Base-by-base conservation (phyloP, 345 rosid genomes). In the Citrus australasica region DNA sequence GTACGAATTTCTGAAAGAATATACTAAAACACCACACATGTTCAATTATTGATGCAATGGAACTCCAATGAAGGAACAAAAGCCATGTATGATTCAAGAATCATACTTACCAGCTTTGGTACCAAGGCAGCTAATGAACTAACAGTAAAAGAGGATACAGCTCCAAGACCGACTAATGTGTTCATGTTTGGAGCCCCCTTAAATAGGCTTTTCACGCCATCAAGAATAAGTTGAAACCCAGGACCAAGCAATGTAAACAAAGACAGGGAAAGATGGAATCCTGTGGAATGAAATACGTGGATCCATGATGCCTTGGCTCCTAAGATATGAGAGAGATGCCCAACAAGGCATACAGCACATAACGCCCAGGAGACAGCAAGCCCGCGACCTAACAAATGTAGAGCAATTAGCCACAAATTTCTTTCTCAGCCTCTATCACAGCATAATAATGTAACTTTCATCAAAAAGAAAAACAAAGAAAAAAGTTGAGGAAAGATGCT, bases 341-440 rank as follows among this genome's bases (percentile, higher is more conserved):
- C 98, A 78, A 93, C 80, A 78, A 95, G 87, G 91, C 98, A 95
- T 65, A 95, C 98, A 83, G 98, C 93, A 88, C 98, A 95, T 53
- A 95, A 87, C 58, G 95, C 97, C 98, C 98, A 95, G 28, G 98
- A 93, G 79, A 95, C 93, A 78, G 92, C 97, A 83, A 95, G 98
- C 86, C 93, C 91, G 0, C 87, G 88, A 77, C 98, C 98, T 95
- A 84, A 62, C 82, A 76, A 74, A 78, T 19, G 61, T 76, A 69
- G 76, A 82, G 32, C 40, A 73, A 32, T 67, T 63, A 77, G 76
- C 70, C 63, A 64, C 65, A 74, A 17, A 65, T 64, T 74, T 80
- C 69, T 65, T 74, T 76, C 69, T 71, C 27, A 10, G 72, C 42
- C 5, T 42, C 28, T 30, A 77, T 51, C 5, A 55, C 42, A 73